Percentiles rank a stretch among this genome's conserved stretches.
Evolutionary conservation across 2,329 filamentous ascomycete genomes (phyloP).

Genomic region (Penicillium sp.): DNA sequence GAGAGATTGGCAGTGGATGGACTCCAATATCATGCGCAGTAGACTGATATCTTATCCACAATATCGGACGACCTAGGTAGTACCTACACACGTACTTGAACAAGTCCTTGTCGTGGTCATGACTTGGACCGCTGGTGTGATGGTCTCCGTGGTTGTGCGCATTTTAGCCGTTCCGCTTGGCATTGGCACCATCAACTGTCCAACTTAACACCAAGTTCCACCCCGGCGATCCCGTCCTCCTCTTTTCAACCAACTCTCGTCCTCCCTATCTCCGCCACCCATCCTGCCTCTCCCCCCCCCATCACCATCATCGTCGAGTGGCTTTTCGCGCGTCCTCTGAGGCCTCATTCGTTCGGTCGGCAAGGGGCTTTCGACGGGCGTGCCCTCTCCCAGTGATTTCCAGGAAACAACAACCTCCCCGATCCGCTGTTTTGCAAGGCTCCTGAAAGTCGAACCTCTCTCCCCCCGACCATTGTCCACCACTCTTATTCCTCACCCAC

Average conservation of each 20-base stretch:
- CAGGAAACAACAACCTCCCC: slow-evolving; percentile 8
- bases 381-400: slow-evolving; percentile 11
- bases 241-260: slow-evolving; percentile 3
- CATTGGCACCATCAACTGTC: not conserved
- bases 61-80: no score
- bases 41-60: no score
- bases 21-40: no score
- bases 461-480: not conserved
- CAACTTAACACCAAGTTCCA: not conserved
- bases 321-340: slow-evolving; percentile 17
- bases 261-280: slow-evolving; percentile 4
- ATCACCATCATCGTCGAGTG: not conserved
- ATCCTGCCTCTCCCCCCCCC: not conserved
- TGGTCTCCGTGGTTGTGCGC: not conserved
- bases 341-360: slow-evolving; percentile 30
- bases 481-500: not conserved
- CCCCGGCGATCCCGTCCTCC: slow-evolving; percentile 9
- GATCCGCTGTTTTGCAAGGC: slow-evolving; percentile 18
- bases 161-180: slow-evolving; percentile 7
- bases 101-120: no score
- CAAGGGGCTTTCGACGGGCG: slow-evolving; percentile 25
- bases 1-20: no score
- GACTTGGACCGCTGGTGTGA: not conserved
- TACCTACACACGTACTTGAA: no score
- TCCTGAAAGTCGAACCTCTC: slow-evolving; percentile 17